Base-by-base conservation (phyloP, 2,329 filamentous ascomycete species). In the Chrysoporthe austroafricana region DNA sequence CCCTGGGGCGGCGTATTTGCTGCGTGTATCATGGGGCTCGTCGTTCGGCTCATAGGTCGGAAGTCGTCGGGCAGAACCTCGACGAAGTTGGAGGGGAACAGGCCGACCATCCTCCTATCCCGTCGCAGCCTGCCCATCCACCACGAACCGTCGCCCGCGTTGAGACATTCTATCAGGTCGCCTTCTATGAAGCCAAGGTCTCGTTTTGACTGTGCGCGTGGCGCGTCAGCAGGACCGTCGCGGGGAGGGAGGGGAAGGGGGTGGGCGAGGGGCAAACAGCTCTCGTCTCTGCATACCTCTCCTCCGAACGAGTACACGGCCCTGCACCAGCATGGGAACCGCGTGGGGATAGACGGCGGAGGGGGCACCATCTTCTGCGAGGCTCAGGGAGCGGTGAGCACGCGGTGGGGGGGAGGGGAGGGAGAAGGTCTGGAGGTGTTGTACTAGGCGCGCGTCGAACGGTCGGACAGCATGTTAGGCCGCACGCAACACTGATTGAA, bases 31-130 rank as follows among this genome's bases (percentile, higher is more conserved):
- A 93, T 79, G 1, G 87, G 86, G 73, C 87, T 90, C 64, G 82
- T 83, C 42, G 86, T 84, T 75, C 89, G 82, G 56, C 83, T 84
- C 73, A 89, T 88, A 69, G 96, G 96, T 67, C 92, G 90, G 77
- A 96, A 98, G 77, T 89, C 88, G 69, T 96, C 89, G 66, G 92
- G 91, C 43, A 99, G 86, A 6, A 99, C 86, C 77, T 96, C 88
- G 76, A 99, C 96, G 76, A 99, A 99, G 81, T 99, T 99, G 75
- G 94, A 97, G 0, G 96, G 96, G 76, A 99, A 99, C 26, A 96
- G 84, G 64, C 96, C 96, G 74, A 97, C 90, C 75, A 95, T 94
- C 75, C 94, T 89, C 78, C 92, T 91, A 80, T 99, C 96, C 73
- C 96, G 89, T 76, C 90, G 92, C 76, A 99, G 81, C 71, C 95